Percentiles rank a stretch among this genome's conserved stretches.
Conservation (phyloP, 345 rosid genomes). For the Rhodamnia rubescens region DNA sequence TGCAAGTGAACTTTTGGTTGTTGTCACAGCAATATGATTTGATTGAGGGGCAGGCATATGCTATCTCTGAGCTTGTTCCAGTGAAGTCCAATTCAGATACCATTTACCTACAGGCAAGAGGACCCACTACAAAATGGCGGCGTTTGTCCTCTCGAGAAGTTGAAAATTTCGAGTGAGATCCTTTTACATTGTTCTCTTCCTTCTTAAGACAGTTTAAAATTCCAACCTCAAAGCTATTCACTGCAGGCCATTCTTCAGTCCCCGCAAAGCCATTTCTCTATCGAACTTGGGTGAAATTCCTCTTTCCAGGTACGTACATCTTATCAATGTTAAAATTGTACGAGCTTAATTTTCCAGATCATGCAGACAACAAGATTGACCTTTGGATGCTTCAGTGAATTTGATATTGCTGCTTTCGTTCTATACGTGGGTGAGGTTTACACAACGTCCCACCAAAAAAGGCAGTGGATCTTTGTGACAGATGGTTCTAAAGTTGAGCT, state of each 20-base stretch:
- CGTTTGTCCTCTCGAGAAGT: constrained; percentile 38
- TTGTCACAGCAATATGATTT: constrained; percentile 53
- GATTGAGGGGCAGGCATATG: constrained; percentile 77
- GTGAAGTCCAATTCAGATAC: constrained; percentile 43
- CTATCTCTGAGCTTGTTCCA: constrained; percentile 56
- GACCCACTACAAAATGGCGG: constrained; percentile 54
- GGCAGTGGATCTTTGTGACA: constrained; percentile 86
- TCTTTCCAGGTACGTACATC: constrained; percentile 37
- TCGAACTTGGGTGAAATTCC: constrained; percentile 66
- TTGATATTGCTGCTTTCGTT: constrained; percentile 66
- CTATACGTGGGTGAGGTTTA: constrained; percentile 71
- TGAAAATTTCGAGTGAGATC: constrained; percentile 48
- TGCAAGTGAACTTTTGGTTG: not conserved
- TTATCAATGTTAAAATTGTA: not conserved
- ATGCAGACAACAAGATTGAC: not conserved
- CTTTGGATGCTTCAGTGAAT: constrained; percentile 43
- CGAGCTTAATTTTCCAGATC: not conserved
- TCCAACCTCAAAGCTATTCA: not conserved
- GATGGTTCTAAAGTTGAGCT: constrained; percentile 42
- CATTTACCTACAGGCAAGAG: constrained; percentile 80
- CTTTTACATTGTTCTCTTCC: constrained; percentile 1
- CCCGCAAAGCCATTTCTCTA: constrained; percentile 50
- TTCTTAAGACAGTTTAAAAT: not conserved
- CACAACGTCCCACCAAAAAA: constrained; percentile 39
- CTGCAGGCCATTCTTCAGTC: constrained; percentile 75